These are phyloP conservation scores for Nicotiana attenuata DNA, from an alignment of 257 asterid genomes.

Conservation along the genomic window DNA sequence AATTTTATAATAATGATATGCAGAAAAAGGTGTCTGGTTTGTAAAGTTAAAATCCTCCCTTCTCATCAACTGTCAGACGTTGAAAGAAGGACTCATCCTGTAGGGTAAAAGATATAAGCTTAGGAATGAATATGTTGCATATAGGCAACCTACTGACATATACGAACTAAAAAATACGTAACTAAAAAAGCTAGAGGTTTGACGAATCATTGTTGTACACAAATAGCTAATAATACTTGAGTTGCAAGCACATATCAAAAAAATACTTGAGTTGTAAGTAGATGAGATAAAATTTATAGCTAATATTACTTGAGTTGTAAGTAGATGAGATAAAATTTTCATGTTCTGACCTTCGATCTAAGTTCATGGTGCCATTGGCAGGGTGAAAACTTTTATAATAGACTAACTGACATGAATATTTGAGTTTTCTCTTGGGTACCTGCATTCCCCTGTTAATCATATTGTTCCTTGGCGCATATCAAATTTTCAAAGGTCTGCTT, in stretches of 20 bases:
- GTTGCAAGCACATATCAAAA: too few relatives aligned
- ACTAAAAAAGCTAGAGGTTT: background rate
- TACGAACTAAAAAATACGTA: background rate
- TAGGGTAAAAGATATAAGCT: background rate
- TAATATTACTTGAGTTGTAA: background rate
- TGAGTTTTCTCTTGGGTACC: background rate
- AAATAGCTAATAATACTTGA: background rate
- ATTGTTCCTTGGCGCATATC: background rate
- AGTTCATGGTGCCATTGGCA: background rate
- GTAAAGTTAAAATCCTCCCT: background rate
- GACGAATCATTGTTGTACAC: background rate
- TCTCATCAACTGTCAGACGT: background rate
- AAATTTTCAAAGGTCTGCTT: slow-evolving; percentile 2
- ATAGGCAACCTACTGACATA: background rate
- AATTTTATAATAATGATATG: background rate
- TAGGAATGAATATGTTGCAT: background rate
- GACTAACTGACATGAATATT: background rate
- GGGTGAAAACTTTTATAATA: background rate
- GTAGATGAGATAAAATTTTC: background rate
- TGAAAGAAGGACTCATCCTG: background rate
- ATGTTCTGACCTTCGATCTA: background rate
- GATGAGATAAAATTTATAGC: background rate
- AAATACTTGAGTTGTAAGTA: background rate
- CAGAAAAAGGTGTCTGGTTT: background rate
- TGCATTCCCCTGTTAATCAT: background rate